Conservation (phyloP, 371 early-diverging fungal genomes). For the Blakeslea trispora region DNA sequence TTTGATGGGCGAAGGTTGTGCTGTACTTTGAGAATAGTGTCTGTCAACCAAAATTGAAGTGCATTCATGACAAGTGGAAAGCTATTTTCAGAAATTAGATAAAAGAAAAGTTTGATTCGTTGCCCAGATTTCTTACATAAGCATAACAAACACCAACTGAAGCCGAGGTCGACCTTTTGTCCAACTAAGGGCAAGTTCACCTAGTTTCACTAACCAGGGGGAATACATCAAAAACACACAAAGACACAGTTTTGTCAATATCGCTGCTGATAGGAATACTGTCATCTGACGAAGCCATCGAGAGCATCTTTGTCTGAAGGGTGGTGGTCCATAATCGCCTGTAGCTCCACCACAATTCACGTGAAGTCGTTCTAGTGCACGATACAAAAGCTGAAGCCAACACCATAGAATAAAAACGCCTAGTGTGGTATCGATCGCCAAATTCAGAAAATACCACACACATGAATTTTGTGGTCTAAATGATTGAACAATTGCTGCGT, state of each 20-base stretch:
- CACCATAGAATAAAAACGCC: slow-evolving; percentile 62
- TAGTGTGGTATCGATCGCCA: slow-evolving; percentile 62
- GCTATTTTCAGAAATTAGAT: slow-evolving; percentile 15
- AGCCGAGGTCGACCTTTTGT: slow-evolving; percentile 23
- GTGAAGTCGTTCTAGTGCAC: slow-evolving; percentile 14
- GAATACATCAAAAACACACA: slow-evolving; percentile 30
- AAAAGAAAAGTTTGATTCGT: background rate
- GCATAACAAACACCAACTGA: slow-evolving; percentile 50
- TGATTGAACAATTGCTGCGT: slow-evolving; percentile 42
- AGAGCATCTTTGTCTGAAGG: slow-evolving; percentile 12
- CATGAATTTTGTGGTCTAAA: slow-evolving; percentile 51
- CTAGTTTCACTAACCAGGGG: slow-evolving; percentile 34
- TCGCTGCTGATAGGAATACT: slow-evolving; percentile 34
- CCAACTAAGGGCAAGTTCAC: slow-evolving; percentile 35
- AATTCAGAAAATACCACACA: slow-evolving; percentile 66
- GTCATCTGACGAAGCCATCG: slow-evolving; percentile 34
- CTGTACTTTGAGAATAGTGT: slow-evolving; percentile 57
- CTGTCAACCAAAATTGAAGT: slow-evolving; percentile 68
- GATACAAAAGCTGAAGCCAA: slow-evolving; percentile 32
- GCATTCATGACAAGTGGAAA: slow-evolving; percentile 67
- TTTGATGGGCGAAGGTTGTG: background rate
- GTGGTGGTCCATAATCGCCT: slow-evolving; percentile 32
- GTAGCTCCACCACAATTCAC: slow-evolving; percentile 10
- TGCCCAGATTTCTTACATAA: slow-evolving; percentile 30
- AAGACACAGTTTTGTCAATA: slow-evolving; percentile 39